Base-by-base conservation (phyloP, 768 basidiomycete species). In the Lepiota venenata region DNA sequence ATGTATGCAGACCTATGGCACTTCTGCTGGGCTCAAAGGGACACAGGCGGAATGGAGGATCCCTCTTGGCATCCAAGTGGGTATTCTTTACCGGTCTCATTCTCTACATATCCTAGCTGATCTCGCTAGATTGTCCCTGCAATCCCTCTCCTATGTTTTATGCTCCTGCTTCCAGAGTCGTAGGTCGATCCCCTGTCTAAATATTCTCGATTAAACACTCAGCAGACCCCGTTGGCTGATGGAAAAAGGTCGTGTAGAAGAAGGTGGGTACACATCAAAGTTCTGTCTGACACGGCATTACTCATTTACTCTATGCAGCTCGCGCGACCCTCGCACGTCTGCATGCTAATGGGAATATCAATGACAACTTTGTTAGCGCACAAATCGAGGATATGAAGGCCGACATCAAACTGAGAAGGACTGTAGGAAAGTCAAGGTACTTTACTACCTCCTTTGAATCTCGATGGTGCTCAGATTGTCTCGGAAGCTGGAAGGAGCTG, bases 131-230 rank as follows among this genome's bases (percentile, higher is more conserved):
- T 75, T 48, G 42, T 76, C 7, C 76, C 78, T 15, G 78, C 77
- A 14, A 38, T 81, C n/a, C 79, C 79, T 9, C 64, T 81, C 11
- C 65, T 77, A 29, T 64, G 71, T 14, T 79, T 82, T 62, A 80
- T 81, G 47, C 68, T 80, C 20, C 61, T 81, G 14, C 70, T 81
- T 25, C 78, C 78, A 7, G 79, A 81, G 64, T 78, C 77, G 69
- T 81, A 59, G 37, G 73, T 64, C 14, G 16, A 45, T 48, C 12
- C 1, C 3, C 45, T 3, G 6, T 16, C 12, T 22, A 16, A 39
- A 10, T 7, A 8, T 4, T 22, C 37, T 21, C 20, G 9, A 10
- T 18, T 41, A 4, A 10, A 22, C 22, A 10, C 25, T 32, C 43
- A 25, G 14, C 2, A 54, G 71, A 9, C 79, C 81, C 1, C 73